phyloP scores from a whole-genome alignment of 176 grass and related monocot genomes.

The Oryza officinalis region DNA sequence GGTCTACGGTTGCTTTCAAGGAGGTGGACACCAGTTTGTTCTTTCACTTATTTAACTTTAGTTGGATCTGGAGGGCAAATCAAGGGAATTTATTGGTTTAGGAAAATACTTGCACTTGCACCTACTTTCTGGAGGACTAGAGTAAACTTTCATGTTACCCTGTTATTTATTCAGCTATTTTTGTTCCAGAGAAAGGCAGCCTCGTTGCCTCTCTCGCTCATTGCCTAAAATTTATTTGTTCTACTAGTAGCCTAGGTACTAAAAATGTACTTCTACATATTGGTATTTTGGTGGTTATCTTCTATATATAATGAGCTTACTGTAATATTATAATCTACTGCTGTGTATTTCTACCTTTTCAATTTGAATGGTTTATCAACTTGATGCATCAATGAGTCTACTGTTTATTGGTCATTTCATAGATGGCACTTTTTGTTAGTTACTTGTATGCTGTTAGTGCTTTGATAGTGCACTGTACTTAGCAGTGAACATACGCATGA shows the following conservation, averaged over 20 bases:
- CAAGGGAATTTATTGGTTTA: constrained; percentile 39
- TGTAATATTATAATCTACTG: constrained; percentile 13
- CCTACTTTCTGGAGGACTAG: constrained; percentile 35
- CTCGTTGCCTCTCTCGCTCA: constrained; percentile 25
- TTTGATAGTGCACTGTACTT: background rate
- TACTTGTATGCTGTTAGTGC: background rate
- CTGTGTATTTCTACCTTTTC: background rate
- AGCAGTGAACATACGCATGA: background rate
- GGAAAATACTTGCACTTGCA: constrained; percentile 41
- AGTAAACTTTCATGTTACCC: constrained; percentile 25
- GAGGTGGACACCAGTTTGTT: constrained; percentile 32
- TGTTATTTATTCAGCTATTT: constrained; percentile 51
- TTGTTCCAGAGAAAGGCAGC: constrained; percentile 40
- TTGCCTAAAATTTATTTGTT: constrained; percentile 59
- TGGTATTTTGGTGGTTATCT: constrained; percentile 38
- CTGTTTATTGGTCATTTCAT: background rate
- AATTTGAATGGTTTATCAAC: background rate
- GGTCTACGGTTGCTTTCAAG: constrained; percentile 48
- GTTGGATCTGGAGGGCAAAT: constrained; percentile 43
- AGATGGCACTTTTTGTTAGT: background rate
- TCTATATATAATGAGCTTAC: constrained; percentile 61
- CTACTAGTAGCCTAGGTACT: constrained; percentile 49
- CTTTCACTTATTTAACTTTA: constrained; percentile 39
- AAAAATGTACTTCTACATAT: constrained; percentile 47
- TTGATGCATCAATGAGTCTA: background rate